A percentile compares a stretch with the other conserved stretches of the same genome.
These are phyloP conservation scores for Hymenoscyphus occultus DNA, from an alignment of 2,329 filamentous ascomycete genomes.

Conservation along the genomic window DNA sequence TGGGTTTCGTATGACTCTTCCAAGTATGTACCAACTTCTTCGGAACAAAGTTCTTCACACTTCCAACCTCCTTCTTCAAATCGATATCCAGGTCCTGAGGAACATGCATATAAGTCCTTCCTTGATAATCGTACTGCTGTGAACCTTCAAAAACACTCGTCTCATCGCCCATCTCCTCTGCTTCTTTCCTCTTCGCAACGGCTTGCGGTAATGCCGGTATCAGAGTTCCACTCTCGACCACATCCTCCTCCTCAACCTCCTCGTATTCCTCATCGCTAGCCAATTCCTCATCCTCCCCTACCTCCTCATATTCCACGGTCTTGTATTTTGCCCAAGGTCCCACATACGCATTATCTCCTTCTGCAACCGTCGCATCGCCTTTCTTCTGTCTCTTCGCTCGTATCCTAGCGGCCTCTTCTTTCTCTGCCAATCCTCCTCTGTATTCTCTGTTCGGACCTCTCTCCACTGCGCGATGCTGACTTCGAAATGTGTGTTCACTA, in stretches of 20 bases:
- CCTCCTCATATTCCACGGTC: constrained; percentile 69
- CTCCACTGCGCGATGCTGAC: constrained; percentile 81
- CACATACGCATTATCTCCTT: constrained; percentile 84
- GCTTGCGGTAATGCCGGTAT: constrained; percentile 54
- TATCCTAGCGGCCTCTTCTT: constrained; percentile 67
- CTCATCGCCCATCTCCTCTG: constrained; percentile 65
- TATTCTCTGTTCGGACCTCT: constrained; percentile 58
- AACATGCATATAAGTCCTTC: constrained; percentile 95
- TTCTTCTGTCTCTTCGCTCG: constrained; percentile 78
- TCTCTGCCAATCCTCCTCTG: constrained; percentile 55
- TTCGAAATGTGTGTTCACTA: constrained; percentile 86
- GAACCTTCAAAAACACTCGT: constrained; percentile 84
- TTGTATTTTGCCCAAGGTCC: constrained; percentile 92
- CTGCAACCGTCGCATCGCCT: constrained; percentile 77
- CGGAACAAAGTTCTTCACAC: constrained; percentile 84
- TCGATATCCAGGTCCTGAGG: constrained; percentile 88
- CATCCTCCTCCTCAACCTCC: constrained; percentile 62
- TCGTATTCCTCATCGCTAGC: constrained; percentile 78
- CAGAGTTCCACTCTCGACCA: constrained; percentile 62
- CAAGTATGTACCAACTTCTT: constrained; percentile 92
- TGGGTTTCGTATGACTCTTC: constrained; percentile 79
- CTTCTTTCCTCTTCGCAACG: constrained; percentile 53
- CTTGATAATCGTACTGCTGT: constrained; percentile 86
- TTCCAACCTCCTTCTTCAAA: constrained; percentile 71
- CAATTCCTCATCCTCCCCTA: constrained; percentile 69